Evolutionary conservation across 2,329 filamentous ascomycete genomes (phyloP).

Genomic region (Verticillium alfalfae): DNA sequence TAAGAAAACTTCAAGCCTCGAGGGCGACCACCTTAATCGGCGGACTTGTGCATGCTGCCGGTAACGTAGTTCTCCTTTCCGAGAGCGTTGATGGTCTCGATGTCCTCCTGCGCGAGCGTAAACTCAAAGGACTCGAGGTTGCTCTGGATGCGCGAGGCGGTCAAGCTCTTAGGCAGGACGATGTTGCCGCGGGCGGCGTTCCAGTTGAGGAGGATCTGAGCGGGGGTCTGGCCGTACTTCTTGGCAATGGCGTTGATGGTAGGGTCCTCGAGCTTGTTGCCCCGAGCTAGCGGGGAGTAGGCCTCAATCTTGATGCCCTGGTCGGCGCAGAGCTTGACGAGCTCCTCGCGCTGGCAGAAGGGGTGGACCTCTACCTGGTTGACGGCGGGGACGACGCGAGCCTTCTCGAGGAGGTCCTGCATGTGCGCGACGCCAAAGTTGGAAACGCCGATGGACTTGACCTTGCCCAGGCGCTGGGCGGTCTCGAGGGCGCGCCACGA

Average conservation of each 20-base stretch:
- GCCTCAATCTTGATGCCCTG: slow-evolving; percentile 52
- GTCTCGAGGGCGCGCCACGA: slow-evolving; percentile 17
- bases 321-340: slow-evolving; percentile 58
- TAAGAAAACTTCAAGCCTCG: neutral
- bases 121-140: slow-evolving; percentile 62
- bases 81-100: slow-evolving; percentile 24
- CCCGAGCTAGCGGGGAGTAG: slow-evolving; percentile 22
- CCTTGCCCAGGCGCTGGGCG: slow-evolving; percentile 28
- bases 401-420: slow-evolving; percentile 27
- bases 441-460: slow-evolving; percentile 37
- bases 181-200: slow-evolving; percentile 51
- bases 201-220: slow-evolving; percentile 56
- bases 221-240: slow-evolving; percentile 49
- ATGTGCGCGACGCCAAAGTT: slow-evolving; percentile 27
- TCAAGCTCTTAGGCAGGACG: slow-evolving; percentile 60
- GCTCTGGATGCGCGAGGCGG: slow-evolving; percentile 49
- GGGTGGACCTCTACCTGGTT: slow-evolving; percentile 60
- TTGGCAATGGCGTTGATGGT: slow-evolving; percentile 47
- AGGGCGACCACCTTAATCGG: slow-evolving; percentile 19
- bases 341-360: slow-evolving; percentile 44
- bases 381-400: slow-evolving; percentile 42
- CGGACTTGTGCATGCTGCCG: slow-evolving; percentile 32
- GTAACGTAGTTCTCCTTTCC: slow-evolving; percentile 16
- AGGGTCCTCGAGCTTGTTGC: slow-evolving; percentile 44
- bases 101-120: slow-evolving; percentile 48